phyloP scores from a whole-genome alignment of 1,139 yeast genomes.

The Scheffersomyces parashehatae region DNA sequence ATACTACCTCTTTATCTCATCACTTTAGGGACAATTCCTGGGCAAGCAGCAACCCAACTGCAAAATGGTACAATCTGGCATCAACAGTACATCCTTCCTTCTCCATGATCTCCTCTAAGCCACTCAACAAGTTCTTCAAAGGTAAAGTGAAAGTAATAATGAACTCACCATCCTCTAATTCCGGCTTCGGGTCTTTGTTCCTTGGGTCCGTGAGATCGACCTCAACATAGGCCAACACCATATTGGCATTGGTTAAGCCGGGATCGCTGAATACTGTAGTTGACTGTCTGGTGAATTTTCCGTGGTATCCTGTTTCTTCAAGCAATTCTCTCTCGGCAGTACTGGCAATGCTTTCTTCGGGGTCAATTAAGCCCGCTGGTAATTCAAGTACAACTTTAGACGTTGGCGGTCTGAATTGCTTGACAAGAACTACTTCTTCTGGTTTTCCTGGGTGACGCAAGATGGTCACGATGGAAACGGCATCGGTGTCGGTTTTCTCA shows the following conservation, averaged over 20 bases:
- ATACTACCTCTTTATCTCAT: too few relatives aligned
- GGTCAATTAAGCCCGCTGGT: constrained; percentile 94
- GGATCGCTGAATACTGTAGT: constrained; percentile 76
- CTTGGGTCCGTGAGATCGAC: constrained; percentile 68
- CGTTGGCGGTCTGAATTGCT: constrained; percentile 92
- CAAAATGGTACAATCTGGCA: constrained; percentile 83
- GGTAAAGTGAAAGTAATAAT: constrained; percentile 80
- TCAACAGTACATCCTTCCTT: constrained; percentile 75
- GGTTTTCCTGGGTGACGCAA: constrained; percentile 47
- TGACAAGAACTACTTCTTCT: constrained; percentile 65
- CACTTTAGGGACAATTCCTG: neutral
- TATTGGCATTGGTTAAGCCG: constrained; percentile 88
- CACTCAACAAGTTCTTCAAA: constrained; percentile 54
- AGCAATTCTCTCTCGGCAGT: constrained; percentile 85
- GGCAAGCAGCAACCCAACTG: constrained; percentile 58
- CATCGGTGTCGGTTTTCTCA: constrained; percentile 68
- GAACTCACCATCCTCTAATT: constrained; percentile 85
- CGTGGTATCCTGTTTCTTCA: constrained; percentile 92
- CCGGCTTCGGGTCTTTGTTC: constrained; percentile 67
- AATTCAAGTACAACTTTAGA: constrained; percentile 85
- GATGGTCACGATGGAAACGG: constrained; percentile 83
- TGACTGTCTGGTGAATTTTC: constrained; percentile 53
- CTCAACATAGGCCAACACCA: constrained; percentile 75
- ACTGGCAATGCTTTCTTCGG: constrained; percentile 69
- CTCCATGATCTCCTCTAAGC: constrained; percentile 48